A percentile compares a stretch with the other conserved stretches of the same genome.
phyloP scores from a whole-genome alignment of 805 yeast genomes.

The Debaryomyces castellii region DNA sequence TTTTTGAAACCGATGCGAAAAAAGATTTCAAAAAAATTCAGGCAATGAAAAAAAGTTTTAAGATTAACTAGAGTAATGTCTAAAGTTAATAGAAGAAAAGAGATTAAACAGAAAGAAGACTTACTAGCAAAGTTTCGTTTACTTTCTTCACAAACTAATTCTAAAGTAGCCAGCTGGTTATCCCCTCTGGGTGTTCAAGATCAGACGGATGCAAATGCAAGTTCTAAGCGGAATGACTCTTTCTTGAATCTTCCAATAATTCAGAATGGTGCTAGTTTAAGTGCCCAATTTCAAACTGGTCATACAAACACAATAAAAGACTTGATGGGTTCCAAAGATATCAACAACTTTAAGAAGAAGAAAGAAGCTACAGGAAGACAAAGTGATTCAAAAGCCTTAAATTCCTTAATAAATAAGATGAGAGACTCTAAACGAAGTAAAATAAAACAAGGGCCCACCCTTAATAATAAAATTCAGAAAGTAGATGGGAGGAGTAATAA shows the following conservation, averaged over 20 bases:
- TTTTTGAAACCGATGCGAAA: not conserved
- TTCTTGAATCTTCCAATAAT: slow-evolving; percentile 37
- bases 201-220: not conserved
- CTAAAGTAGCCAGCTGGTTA: slow-evolving; percentile 41
- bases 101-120: slow-evolving; percentile 46
- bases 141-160: slow-evolving; percentile 36
- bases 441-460: slow-evolving; percentile 9
- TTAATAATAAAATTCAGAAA: slow-evolving; percentile 1
- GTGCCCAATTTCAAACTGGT: slow-evolving; percentile 11
- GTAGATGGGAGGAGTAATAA: not conserved
- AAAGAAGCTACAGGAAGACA: slow-evolving; percentile 3
- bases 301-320: slow-evolving; percentile 23
- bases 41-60: not conserved
- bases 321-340: slow-evolving; percentile 16
- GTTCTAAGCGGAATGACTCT: slow-evolving; percentile 9
- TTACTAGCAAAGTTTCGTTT: slow-evolving; percentile 48
- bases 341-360: not conserved
- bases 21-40: not conserved
- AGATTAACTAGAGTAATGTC: slow-evolving; percentile 3
- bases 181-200: slow-evolving; percentile 3
- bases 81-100: slow-evolving; percentile 32
- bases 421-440: slow-evolving; percentile 23
- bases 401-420: slow-evolving; percentile 37
- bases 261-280: slow-evolving; percentile 29
- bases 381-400: slow-evolving; percentile 32